Percentiles rank a stretch among this genome's conserved stretches.
Evolutionary conservation across 805 yeast genomes (phyloP).

Genomic region (Suhomyces kilbournensis): DNA sequence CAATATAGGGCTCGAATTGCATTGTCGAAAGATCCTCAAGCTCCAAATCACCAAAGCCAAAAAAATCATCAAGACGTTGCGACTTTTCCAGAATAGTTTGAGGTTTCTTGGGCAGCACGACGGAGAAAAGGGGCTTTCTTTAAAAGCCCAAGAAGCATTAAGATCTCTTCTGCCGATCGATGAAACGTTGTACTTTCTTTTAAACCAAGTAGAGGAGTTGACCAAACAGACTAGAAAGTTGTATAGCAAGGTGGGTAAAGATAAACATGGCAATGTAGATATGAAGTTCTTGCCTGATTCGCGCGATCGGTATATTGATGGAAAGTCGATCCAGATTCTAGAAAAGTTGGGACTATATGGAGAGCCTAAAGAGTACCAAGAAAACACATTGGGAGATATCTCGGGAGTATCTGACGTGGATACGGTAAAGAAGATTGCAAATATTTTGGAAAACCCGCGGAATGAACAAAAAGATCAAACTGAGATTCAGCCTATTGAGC

Average conservation of each 20-base stretch:
- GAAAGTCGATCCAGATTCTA: conserved; percentile 35
- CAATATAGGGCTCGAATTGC: conserved; percentile 43
- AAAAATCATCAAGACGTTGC: conserved; percentile 30
- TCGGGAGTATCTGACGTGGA: conserved; percentile 21
- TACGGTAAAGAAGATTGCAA: conserved; percentile 4
- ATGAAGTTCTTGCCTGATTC: conserved; percentile 23
- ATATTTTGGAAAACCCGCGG: background rate
- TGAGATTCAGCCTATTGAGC: background rate
- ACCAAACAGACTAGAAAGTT: conserved; percentile 27
- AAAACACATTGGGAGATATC: background rate
- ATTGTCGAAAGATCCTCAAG: conserved; percentile 39
- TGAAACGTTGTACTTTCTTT: conserved; percentile 45
- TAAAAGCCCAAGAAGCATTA: conserved; percentile 23
- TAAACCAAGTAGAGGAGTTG: conserved; percentile 42
- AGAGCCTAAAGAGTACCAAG: background rate
- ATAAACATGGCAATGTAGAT: conserved; percentile 15
- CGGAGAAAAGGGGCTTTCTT: conserved; percentile 15
- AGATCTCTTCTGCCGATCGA: conserved; percentile 43
- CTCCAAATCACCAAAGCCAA: conserved; percentile 38
- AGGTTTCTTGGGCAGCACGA: conserved; percentile 21
- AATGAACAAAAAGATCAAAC: background rate
- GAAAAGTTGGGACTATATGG: conserved; percentile 11
- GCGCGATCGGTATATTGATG: conserved; percentile 40
- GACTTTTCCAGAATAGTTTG: conserved; percentile 29
- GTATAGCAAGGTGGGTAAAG: conserved; percentile 22